Conservation (phyloP, 1,139 yeast species). For the Kurtzmaniella quercitrusa region DNA sequence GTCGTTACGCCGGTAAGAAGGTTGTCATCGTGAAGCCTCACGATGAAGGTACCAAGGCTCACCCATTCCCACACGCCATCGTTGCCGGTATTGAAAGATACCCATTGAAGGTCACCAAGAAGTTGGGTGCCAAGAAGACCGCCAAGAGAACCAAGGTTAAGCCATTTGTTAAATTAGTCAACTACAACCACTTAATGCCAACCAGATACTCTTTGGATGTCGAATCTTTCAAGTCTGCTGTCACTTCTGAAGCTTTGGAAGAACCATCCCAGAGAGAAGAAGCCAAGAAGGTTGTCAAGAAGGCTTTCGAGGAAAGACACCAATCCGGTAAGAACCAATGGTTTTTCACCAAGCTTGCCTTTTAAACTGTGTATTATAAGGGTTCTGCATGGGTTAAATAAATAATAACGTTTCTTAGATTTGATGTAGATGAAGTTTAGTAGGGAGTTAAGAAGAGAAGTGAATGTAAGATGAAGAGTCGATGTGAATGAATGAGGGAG, state of each 20-base stretch:
- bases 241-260: slow-evolving; percentile 89
- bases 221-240: slow-evolving; percentile 88
- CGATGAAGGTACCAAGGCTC: slow-evolving; percentile 98
- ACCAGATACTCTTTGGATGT: slow-evolving; percentile 99
- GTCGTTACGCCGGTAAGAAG: slow-evolving; percentile 99
- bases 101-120: slow-evolving; percentile 96
- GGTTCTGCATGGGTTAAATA: slow-evolving; percentile 29
- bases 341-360: slow-evolving; percentile 99
- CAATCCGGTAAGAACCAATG: slow-evolving; percentile 99
- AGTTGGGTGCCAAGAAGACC: slow-evolving; percentile 92
- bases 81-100: slow-evolving; percentile 99
- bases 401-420: slow-evolving; percentile 16
- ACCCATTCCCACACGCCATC: slow-evolving; percentile 99
- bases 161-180: slow-evolving; percentile 98
- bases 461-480: too few species aligned
- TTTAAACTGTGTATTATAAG: slow-evolving; percentile 45
- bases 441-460: neutral
- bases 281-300: slow-evolving; percentile 98
- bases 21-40: slow-evolving; percentile 98
- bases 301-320: slow-evolving; percentile 99
- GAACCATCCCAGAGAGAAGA: slow-evolving; percentile 99
- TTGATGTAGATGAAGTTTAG: neutral
- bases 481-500: too few species aligned
- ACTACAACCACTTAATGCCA: slow-evolving; percentile 99
- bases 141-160: slow-evolving; percentile 98